Evolutionary conservation across 1,139 yeast genomes (phyloP).

Genomic region (Eremothecium sinecaudum): DNA sequence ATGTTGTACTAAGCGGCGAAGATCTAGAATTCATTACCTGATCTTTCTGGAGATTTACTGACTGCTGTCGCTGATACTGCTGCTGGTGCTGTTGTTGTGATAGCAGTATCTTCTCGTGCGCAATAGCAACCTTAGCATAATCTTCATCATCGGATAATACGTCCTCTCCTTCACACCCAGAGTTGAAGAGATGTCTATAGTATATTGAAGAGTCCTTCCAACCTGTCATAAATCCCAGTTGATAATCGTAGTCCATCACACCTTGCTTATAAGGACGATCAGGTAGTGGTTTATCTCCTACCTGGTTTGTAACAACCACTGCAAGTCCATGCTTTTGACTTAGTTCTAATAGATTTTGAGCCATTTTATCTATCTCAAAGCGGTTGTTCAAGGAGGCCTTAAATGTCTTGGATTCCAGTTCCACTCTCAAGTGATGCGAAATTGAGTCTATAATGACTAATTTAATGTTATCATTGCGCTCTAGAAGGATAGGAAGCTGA

Average conservation of each 20-base stretch:
- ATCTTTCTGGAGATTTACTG: neutral
- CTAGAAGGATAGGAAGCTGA: slow-evolving; percentile 54
- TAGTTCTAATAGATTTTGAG: slow-evolving; percentile 42
- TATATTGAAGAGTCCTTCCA: slow-evolving; percentile 47
- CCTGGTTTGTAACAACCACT: slow-evolving; percentile 70
- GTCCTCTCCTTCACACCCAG: slow-evolving; percentile 11
- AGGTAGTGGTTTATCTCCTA: slow-evolving; percentile 47
- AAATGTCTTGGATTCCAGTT: slow-evolving; percentile 37
- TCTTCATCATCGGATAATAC: slow-evolving; percentile 31
- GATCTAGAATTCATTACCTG: neutral
- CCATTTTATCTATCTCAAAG: slow-evolving; percentile 38
- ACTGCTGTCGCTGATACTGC: neutral
- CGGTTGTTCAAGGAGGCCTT: slow-evolving; percentile 34
- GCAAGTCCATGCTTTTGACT: slow-evolving; percentile 48
- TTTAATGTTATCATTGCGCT: slow-evolving; percentile 37
- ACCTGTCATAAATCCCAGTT: slow-evolving; percentile 63
- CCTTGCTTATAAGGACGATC: slow-evolving; percentile 21
- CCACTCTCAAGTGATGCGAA: slow-evolving; percentile 77
- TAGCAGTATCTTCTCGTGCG: slow-evolving; percentile 3
- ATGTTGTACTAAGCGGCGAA: neutral
- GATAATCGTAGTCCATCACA: slow-evolving; percentile 53
- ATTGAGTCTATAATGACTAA: slow-evolving; percentile 68
- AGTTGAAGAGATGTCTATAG: slow-evolving; percentile 24
- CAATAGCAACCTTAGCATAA: slow-evolving; percentile 10
- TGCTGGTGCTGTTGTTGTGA: slow-evolving; percentile 2